These are phyloP conservation scores for Bipolaris zeicola DNA, from an alignment of 2,329 filamentous ascomycete genomes.

Conservation along the genomic window DNA sequence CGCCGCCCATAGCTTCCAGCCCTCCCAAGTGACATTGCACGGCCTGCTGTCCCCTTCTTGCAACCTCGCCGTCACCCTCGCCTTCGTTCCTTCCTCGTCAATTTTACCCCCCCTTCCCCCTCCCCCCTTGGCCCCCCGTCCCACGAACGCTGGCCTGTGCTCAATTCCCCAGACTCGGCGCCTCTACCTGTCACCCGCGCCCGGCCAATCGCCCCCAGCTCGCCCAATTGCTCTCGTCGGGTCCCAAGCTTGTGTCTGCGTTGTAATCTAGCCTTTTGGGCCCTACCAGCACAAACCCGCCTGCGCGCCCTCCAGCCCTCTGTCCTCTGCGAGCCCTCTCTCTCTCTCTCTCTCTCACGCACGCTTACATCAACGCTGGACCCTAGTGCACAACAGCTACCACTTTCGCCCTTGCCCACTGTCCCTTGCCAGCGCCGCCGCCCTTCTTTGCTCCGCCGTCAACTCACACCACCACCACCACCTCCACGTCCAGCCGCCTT, in stretches of 20 bases:
- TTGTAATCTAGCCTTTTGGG: conserved; percentile 31
- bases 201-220: conserved; percentile 37
- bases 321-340: conserved; percentile 12
- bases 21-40: conserved; percentile 15
- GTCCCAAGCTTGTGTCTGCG: conserved; percentile 35
- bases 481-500: conserved; percentile 16
- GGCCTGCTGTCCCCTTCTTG: conserved; percentile 13
- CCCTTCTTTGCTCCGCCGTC: conserved; percentile 1
- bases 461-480: too few relatives aligned
- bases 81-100: conserved; percentile 3
- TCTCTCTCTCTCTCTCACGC: conserved; percentile 1
- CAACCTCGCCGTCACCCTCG: background rate
- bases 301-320: conserved; percentile 26
- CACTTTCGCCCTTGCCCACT: conserved; percentile 2
- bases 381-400: conserved; percentile 14
- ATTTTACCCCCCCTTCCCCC: background rate
- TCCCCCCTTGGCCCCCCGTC: conserved; percentile 1
- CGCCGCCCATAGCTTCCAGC: background rate
- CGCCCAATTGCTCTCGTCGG: conserved; percentile 34
- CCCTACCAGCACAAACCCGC: conserved; percentile 25
- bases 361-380: conserved; percentile 24
- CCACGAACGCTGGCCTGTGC: conserved; percentile 24
- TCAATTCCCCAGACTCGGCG: conserved; percentile 19
- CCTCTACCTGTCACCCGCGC: conserved; percentile 2
- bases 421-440: conserved; percentile 14